These are phyloP conservation scores for Annulohypoxylon bovei DNA, from an alignment of 495 filamentous ascomycete species.

Conservation along the genomic window DNA sequence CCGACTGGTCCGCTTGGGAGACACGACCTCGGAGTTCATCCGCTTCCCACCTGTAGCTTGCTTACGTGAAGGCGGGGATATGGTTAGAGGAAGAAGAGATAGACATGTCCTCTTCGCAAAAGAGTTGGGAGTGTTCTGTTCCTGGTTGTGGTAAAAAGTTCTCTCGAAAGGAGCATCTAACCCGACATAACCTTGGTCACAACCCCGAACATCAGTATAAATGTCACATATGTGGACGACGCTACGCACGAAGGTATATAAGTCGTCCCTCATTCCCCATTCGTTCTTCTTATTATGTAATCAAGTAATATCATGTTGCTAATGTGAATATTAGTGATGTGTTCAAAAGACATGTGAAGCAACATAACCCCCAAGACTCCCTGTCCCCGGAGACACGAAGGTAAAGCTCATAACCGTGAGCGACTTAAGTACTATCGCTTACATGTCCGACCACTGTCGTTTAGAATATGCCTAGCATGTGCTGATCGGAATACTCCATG, in stretches of 20 bases:
- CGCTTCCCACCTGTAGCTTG: background rate
- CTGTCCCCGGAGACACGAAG: background rate
- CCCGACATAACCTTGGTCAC: conserved; percentile 33
- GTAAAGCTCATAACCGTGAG: background rate
- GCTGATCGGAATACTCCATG: conserved; percentile 39
- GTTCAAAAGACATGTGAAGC: conserved; percentile 44
- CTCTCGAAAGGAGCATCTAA: conserved; percentile 38
- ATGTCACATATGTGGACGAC: conserved; percentile 32
- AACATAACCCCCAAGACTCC: conserved; percentile 28
- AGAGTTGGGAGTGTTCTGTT: conserved; percentile 28
- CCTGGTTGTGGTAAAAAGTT: conserved; percentile 37
- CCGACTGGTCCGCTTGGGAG: background rate
- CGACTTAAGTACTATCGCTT: conserved; percentile 1
- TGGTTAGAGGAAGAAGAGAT: background rate
- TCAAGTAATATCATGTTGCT: background rate
- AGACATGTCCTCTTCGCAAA: conserved; percentile 26
- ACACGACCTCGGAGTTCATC: background rate
- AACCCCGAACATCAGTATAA: conserved; percentile 36
- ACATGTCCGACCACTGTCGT: conserved; percentile 6
- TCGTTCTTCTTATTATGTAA: background rate
- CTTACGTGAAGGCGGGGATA: conserved; percentile 2
- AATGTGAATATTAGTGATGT: conserved; percentile 36
- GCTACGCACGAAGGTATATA: conserved; percentile 36
- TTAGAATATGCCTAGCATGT: conserved; percentile 40
- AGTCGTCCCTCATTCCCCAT: background rate